These are phyloP conservation scores for Flaveria floridana DNA, from an alignment of 140 eudicot species.

Conservation along the genomic window DNA sequence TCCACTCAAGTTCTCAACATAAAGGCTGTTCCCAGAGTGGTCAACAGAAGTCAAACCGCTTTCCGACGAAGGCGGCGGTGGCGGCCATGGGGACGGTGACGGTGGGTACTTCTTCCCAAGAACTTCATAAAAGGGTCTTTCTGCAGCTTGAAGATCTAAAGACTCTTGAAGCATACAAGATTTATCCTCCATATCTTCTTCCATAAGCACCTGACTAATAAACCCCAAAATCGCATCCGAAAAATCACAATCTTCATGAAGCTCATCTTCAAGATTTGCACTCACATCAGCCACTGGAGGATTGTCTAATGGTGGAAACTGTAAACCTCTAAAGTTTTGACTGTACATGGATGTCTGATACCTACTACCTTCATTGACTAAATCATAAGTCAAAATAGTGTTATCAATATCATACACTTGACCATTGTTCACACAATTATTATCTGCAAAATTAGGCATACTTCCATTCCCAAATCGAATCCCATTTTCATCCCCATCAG, in stretches of 20 bases:
- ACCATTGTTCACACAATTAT: conserved; percentile 24
- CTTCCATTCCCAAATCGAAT: conserved; percentile 41
- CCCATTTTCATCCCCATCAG: conserved; percentile 37
- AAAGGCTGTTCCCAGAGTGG: conserved; percentile 28
- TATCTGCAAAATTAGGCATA: conserved; percentile 29
- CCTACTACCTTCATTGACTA: conserved; percentile 33
- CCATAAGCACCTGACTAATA: conserved; percentile 78
- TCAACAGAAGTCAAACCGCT: conserved; percentile 30
- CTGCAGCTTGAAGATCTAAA: conserved; percentile 82
- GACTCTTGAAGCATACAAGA: conserved; percentile 73
- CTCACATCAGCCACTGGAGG: conserved; percentile 32
- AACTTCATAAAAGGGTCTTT: conserved; percentile 74
- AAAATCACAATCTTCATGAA: conserved; percentile 63
- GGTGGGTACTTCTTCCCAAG: conserved; percentile 79
- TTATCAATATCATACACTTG: conserved; percentile 29
- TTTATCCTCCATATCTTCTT: conserved; percentile 81
- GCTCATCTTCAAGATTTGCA: conserved; percentile 49
- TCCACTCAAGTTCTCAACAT: neutral
- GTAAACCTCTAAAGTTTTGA: conserved; percentile 45
- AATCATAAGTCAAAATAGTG: conserved; percentile 29
- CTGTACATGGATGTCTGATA: conserved; percentile 30
- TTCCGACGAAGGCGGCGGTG: conserved; percentile 17
- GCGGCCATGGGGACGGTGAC: conserved; percentile 44
- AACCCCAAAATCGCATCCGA: conserved; percentile 73
- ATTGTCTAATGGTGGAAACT: conserved; percentile 29